These are phyloP conservation scores for Trametes maxima DNA, from an alignment of 768 basidiomycete species.

Conservation along the genomic window DNA sequence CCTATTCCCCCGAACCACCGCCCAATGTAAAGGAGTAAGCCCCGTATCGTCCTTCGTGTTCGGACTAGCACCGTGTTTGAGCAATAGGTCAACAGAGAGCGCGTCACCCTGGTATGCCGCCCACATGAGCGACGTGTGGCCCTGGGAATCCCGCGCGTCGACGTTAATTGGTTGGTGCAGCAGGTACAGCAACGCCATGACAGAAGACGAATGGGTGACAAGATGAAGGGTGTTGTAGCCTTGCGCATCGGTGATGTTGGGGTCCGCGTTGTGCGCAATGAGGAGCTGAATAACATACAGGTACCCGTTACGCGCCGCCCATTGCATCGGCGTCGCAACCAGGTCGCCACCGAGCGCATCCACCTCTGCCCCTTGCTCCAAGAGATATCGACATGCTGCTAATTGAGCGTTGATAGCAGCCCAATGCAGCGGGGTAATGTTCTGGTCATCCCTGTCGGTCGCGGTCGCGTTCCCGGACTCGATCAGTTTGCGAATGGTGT, in stretches of 20 bases:
- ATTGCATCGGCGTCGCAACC: conserved; percentile 92
- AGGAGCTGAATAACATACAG: conserved; percentile 94
- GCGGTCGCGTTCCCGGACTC: conserved; percentile 70
- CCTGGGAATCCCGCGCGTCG: conserved; percentile 87
- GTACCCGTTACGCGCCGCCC: conserved; percentile 97
- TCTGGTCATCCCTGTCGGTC: conserved; percentile 83
- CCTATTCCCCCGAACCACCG: conserved; percentile 92
- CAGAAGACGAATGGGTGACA: conserved; percentile 90
- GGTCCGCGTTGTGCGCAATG: conserved; percentile 88
- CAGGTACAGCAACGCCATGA: conserved; percentile 92
- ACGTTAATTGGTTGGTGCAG: conserved; percentile 93
- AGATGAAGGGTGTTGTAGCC: conserved; percentile 97
- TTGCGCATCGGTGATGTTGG: conserved; percentile 87
- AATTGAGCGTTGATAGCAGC: conserved; percentile 96
- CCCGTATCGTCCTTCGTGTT: conserved; percentile 79
- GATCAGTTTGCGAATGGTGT: conserved; percentile 62
- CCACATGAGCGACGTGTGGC: conserved; percentile 98
- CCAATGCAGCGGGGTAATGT: conserved; percentile 97
- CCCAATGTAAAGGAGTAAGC: conserved; percentile 94
- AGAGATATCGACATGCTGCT: conserved; percentile 80
- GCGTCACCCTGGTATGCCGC: conserved; percentile 99
- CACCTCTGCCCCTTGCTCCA: conserved; percentile 93
- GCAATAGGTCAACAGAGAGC: conserved; percentile 86
- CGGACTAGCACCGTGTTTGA: conserved; percentile 84
- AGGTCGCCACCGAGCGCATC: conserved; percentile 95